Base-by-base conservation (phyloP, 768 basidiomycete species). In the Crepidotus variabilis region DNA sequence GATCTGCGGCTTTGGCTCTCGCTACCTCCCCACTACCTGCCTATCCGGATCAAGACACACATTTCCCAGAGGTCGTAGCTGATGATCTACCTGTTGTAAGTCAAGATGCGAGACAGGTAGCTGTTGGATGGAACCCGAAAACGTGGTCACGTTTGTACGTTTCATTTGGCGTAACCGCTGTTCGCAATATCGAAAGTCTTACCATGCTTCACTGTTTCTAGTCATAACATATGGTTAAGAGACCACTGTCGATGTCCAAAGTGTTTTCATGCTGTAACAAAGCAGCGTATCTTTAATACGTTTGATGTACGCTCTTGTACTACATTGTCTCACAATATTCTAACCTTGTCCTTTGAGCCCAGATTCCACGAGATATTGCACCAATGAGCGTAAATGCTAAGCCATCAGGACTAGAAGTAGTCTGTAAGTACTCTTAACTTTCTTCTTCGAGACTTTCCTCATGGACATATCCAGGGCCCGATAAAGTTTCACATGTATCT, bases 211-310 rank as follows among this genome's bases (percentile, higher is more conserved):
- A 4, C 4, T 28, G 3, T 28, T 13, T 60, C 23, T 61, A 98
- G 95, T 66, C 92, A 96, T 67, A 85, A 94, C 64, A 82, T 93
- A 39, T 97, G 93, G 90, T 74, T 98, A 21, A 78, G 92, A 46
- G 96, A 98, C 65, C 95, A 98, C 61, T 98, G 96, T 67, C 80
- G 94, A 33, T 97, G 94, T 68, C 74, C 87, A 5, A 74, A 83
- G 50, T 96, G 94, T 69, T 95, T 91, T 65, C 95, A 98, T 69
- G 75, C 87, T 0, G 67, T 85, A 57, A 98, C 95, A 16, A 95
- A 92, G 65, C 96, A 98, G 69, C 80, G 95, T n/a, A 70, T 98
- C 9, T 74, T 93, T 51, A 86, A 90, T 65, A 93, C 94, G 1
- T 92, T 88, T 61, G 85, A 90, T 60, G 95, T 89, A 61, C 24